phyloP scores from a whole-genome alignment of 352 stramenopile species.

The Phytopythium montanum region DNA sequence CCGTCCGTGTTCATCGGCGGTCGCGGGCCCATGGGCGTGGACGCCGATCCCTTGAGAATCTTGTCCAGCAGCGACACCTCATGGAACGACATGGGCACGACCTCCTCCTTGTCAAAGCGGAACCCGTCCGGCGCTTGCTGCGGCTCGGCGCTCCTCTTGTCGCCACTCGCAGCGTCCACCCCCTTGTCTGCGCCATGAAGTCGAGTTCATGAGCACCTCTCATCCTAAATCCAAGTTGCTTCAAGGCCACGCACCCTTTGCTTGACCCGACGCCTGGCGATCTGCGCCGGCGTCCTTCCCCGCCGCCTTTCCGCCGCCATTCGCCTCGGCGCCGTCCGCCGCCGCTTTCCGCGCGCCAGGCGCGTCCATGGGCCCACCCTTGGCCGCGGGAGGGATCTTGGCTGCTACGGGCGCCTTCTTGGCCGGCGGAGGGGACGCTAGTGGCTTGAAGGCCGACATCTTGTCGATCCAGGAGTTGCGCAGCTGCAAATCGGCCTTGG shows the following conservation, averaged over 20 bases:
- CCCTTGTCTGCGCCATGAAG: constrained; percentile 20
- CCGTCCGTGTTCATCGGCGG: constrained; percentile 58
- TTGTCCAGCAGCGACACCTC: constrained; percentile 76
- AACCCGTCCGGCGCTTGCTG: constrained; percentile 39
- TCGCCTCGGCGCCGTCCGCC: constrained; percentile 13
- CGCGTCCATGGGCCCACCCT: constrained; percentile 4
- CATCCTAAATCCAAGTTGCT: background rate
- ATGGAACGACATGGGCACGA: constrained; percentile 58
- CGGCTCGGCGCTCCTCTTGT: constrained; percentile 5
- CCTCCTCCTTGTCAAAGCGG: constrained; percentile 62
- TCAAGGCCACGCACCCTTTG: background rate
- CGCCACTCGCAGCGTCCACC: constrained; percentile 7
- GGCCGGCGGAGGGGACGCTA: constrained; percentile 14
- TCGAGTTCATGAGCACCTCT: background rate
- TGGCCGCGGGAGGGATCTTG: constrained; percentile 7
- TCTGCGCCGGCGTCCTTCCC: background rate
- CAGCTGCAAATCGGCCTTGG: constrained; percentile 84
- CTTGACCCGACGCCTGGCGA: background rate
- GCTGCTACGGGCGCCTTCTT: constrained; percentile 44
- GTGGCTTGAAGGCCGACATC: constrained; percentile 73
- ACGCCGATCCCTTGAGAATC: constrained; percentile 56
- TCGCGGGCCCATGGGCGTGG: constrained; percentile 41
- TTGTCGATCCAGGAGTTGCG: constrained; percentile 89
- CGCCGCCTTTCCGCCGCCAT: background rate
- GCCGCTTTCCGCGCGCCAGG: constrained; percentile 13